Evolutionary conservation across 1,284 basidiomycete species (phyloP), one percentile per base, ranked within the genome.

Genomic region (Flammula alnicola): DNA sequence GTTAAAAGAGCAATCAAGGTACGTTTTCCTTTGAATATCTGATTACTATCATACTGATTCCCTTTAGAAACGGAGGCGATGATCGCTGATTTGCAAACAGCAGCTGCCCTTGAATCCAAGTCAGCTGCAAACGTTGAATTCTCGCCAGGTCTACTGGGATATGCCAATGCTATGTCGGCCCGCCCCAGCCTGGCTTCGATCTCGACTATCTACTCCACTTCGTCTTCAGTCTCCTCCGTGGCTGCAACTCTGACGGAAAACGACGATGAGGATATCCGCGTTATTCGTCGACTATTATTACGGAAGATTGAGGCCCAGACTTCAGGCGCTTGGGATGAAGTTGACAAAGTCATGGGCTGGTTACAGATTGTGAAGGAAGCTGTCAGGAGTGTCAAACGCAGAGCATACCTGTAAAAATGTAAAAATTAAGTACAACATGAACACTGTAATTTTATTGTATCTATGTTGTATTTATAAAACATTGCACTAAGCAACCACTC

Each of bases 351-450:
- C 33, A 70, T 72, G 19, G 66, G 68, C 2, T 88, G 87, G 83
- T 63, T 86, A 25, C 72, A 76, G 36, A 77, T 86, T 47, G 78
- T 88, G 51, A 82, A 79, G 58, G 82, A 81, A 46, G 79, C 80
- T 32, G 72, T 86, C 25, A 72, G 76, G 35, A 78, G 78, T 44
- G 74, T 86, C 35, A 80, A 80, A 62, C 69, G 74, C 51, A 70
- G 75, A 52, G 73, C 77, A 32, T 75, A 76, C 51, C 49, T 79
- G 35, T 75, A 59, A 62, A 47, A 32, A 46, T 38, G 31, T 3
- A 39, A 20, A 23, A 36, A 14, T 20, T 16, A 31, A 30, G 25
- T 39, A 32, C 14, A 22, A 49, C 35, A 44, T n/a, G n/a, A 40
- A 29, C 16, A 3, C 16, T 68, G 63, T 65, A 63, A 63, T 48